Evolutionary conservation across 2,329 filamentous ascomycete genomes (phyloP), one percentile per base, ranked within the genome.

Genomic region (Chrysoporthe puriensis): DNA sequence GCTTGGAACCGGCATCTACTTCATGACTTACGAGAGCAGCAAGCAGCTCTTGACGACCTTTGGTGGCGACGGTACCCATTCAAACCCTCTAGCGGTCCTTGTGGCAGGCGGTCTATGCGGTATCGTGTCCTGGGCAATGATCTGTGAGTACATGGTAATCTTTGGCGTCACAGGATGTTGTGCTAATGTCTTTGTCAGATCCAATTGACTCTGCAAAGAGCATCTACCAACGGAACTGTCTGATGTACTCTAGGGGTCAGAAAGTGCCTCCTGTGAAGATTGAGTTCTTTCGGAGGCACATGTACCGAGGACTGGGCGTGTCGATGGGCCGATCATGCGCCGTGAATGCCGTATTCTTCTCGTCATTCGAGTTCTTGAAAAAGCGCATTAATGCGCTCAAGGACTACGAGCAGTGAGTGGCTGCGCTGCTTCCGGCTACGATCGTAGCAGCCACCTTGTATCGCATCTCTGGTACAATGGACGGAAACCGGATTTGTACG

Each of bases 281-380:
- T 68, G 85, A 91, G 69, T 94, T 93, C 79, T 91, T 93, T 79
- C 88, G 91, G 74, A 84, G 84, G 64, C 87, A 90, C 70, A 94
- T 94, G 88, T 96, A 96, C 79, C 89, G 92, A 73, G 93, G 92
- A 42, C 84, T 96, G 3, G 91, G 90, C 32, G 92, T 96, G 36
- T 94, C 91, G 48, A 94, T 96, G 89, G 86, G 88, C 72, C 89
- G 93, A 66, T 94, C 92, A 14, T 94, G 91, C 74, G 84, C 93
- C 63, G 89, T 96, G 73, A 96, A 96, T 77, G 92, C 92, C 72
- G 91, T 96, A 74, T 96, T 96, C 84, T 96, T 96, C 81, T 94
- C 91, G 56, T 91, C 90, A 50, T 96, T 96, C 76, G 93, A 96
- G 79, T 90, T 93, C 73, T 86, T 92, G 73, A 96, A 96, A 81